Evolutionary conservation across 2,329 filamentous ascomycete genomes (phyloP).

Genomic region (Didymella sp.): DNA sequence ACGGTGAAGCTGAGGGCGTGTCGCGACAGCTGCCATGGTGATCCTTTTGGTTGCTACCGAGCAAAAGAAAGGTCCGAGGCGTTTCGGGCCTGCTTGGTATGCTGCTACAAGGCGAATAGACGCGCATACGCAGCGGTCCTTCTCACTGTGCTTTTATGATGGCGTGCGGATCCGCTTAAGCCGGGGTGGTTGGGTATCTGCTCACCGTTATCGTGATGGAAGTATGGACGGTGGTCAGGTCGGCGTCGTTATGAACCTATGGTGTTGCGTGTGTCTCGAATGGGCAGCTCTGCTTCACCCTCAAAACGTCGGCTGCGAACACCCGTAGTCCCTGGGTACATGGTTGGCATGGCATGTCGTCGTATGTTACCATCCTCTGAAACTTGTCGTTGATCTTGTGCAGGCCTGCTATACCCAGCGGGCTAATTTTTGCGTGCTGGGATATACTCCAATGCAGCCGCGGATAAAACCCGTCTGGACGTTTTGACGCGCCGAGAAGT

Average conservation of each 20-base stretch:
- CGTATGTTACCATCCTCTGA: neutral
- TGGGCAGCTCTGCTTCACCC: neutral
- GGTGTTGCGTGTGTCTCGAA: neutral
- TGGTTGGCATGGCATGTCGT: neutral
- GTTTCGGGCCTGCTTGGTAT: neutral
- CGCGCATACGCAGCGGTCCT: neutral
- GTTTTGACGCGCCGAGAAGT: neutral
- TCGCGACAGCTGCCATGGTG: neutral
- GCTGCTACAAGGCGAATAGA: neutral
- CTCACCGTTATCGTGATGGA: neutral
- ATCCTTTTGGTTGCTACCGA: neutral
- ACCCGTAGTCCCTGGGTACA: neutral
- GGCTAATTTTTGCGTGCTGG: neutral
- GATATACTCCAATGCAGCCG: neutral
- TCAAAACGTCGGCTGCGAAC: neutral
- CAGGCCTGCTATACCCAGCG: neutral
- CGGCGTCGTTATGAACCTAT: neutral
- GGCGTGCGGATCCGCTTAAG: neutral
- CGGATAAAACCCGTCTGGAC: neutral
- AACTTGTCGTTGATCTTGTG: neutral
- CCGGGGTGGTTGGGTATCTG: neutral
- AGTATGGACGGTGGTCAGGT: neutral
- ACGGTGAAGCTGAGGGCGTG: neutral
- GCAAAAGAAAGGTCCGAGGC: neutral
- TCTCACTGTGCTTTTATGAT: neutral